Evolutionary conservation across 2,329 filamentous ascomycete genomes (phyloP).

Genomic region (Lizonia empirigonia): DNA sequence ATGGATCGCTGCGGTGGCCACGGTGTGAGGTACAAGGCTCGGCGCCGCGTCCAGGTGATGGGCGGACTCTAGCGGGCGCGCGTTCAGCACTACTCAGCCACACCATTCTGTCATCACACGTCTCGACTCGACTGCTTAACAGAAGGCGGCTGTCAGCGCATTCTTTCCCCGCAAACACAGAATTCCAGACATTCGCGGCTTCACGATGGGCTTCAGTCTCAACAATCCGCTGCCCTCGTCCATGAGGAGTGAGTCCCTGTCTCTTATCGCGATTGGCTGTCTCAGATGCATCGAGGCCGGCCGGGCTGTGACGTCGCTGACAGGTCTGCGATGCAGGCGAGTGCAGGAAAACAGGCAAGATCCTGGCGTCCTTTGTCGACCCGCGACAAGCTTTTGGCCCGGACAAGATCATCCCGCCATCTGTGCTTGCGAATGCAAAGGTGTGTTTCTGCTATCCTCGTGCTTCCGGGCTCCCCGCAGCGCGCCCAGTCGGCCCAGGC

Average conservation of each 20-base stretch:
- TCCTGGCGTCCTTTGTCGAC: conserved; percentile 92
- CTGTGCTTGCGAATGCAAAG: conserved; percentile 87
- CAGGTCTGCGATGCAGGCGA: conserved; percentile 68
- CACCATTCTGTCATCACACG: conserved; percentile 17
- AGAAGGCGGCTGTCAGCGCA: not conserved
- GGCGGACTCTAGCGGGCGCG: conserved; percentile 6
- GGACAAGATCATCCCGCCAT: conserved; percentile 94
- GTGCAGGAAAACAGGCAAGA: conserved; percentile 96
- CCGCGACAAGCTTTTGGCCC: conserved; percentile 91
- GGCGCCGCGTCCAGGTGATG: conserved; percentile 13
- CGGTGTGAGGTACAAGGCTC: conserved; percentile 8
- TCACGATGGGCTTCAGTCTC: conserved; percentile 54
- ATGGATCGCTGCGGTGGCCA: not conserved
- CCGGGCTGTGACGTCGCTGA: conserved; percentile 42
- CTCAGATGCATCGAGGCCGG: conserved; percentile 1
- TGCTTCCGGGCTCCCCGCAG: conserved; percentile 8
- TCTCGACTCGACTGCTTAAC: conserved; percentile 4
- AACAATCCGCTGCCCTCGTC: conserved; percentile 61
- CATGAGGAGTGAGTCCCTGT: conserved; percentile 56
- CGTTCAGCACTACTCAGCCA: conserved; percentile 12
- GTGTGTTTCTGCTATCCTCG: conserved; percentile 54
- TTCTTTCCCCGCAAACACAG: conserved; percentile 7
- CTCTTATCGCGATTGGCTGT: conserved; percentile 3
- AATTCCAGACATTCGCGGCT: conserved; percentile 1
- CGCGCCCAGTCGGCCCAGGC: conserved; percentile 12